Base-by-base conservation (phyloP, 352 stramenopile species). In the Phytopythium litorale region DNA sequence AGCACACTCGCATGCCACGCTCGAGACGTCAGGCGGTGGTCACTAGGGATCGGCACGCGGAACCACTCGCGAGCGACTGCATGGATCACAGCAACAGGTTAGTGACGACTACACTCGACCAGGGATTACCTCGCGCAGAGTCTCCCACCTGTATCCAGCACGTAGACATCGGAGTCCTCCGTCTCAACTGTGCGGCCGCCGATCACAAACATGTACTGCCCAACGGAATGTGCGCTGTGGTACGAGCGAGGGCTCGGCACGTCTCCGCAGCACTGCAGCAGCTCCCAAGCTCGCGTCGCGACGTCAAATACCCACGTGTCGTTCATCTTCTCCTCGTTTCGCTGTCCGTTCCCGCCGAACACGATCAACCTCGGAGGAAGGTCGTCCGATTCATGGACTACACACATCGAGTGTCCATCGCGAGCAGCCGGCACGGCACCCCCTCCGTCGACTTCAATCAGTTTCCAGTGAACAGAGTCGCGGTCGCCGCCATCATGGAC, bases 1-100 rank as follows among this genome's bases (percentile, higher is more conserved):
- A n/a, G n/a, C 57, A 88, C 68, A 50, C 82, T 91, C 8, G 82
- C 73, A 64, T 91, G 82, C 82, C 82, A 91, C 33, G 82, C 82
- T 18, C 82, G 79, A 23, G 82, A 68, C 40, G 65, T 56, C 12
- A 91, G 52, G 5, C 6, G 18, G 7, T 60, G 55, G 2, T 73
- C 62, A 4, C 51, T 56, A 5, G 78, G 75, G 18, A 88, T 71
- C 8, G 74, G 71, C 16, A 85, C 60, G 28, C 60, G 67, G 38
- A 81, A 76, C 82, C 79, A 91, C 53, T 79, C 53, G 5, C 60
- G 45, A 18, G 46, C 50, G 19, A 59, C 73, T 79, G 35, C 37
- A 42, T 12, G 18, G n/a, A 30, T 4, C 28, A 30, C 18, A 11
- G 21, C 21, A 50, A 35, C 16, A 53, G 21, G 37, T 58, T 8